Conservation (phyloP, 2,329 filamentous ascomycete species). For the Tricladium varicosporioides region DNA sequence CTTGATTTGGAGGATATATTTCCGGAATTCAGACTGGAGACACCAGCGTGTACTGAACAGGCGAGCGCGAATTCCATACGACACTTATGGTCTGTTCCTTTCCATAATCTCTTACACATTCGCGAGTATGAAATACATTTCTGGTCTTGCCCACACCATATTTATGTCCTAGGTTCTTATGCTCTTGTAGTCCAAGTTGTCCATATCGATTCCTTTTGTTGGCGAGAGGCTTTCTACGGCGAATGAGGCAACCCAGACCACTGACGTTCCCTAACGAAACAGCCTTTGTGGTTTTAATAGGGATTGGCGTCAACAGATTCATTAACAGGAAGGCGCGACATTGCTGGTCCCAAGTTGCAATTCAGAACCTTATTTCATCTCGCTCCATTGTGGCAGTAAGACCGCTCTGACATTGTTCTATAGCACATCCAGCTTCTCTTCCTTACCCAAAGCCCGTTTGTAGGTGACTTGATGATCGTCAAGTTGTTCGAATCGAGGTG, state of each 20-base stretch:
- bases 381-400: slow-evolving; percentile 6
- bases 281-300: background rate
- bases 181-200: slow-evolving; percentile 38
- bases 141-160: slow-evolving; percentile 29
- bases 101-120: slow-evolving; percentile 23
- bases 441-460: slow-evolving; percentile 33
- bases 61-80: slow-evolving; percentile 14
- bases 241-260: slow-evolving; percentile 37
- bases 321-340: slow-evolving; percentile 16
- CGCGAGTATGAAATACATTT: slow-evolving; percentile 22
- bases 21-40: slow-evolving; percentile 21
- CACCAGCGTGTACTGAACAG: too few relatives aligned
- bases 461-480: slow-evolving; percentile 35
- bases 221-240: slow-evolving; percentile 22
- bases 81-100: slow-evolving; percentile 10
- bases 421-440: slow-evolving; percentile 38
- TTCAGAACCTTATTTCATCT: slow-evolving; percentile 14
- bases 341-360: slow-evolving; percentile 17
- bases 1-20: slow-evolving; percentile 27
- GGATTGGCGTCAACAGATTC: slow-evolving; percentile 36
- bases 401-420: slow-evolving; percentile 35
- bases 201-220: slow-evolving; percentile 30
- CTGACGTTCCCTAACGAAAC: background rate
- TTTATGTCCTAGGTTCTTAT: slow-evolving; percentile 14
- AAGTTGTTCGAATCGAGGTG: slow-evolving; percentile 37